Base-by-base conservation (phyloP, 140 eudicot species). In the Ambrosia hybrid region DNA sequence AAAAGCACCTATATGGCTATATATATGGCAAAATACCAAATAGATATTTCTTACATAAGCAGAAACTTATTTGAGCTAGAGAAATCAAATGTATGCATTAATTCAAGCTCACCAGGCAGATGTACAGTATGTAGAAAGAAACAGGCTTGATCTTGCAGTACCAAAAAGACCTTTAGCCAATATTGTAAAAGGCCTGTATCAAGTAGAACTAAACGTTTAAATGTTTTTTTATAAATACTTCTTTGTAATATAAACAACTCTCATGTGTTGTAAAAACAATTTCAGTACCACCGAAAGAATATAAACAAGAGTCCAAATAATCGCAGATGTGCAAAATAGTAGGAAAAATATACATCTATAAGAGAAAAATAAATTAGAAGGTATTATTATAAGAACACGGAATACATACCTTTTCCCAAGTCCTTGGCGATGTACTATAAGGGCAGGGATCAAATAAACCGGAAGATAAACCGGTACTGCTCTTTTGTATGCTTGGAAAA, bases 391-490 rank as follows among this genome's bases (percentile, higher is more conserved):
- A 52, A 61, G 26, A 21, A 51, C 30, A 71, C 11, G 15, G 49
- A 33, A 65, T 56, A 56, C 66, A 49, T 82, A 88, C 99, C 92
- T 81, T 73, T 86, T 85, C 45, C 88, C 62, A 66, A 94, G 90
- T 71, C 96, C 97, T 81, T 90, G 90, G 56, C 99, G 99, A 78
- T 94, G 99, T 65, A 94, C 99, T 15, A 94, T 90, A 41, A 94
- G 87, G 68, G 97, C 99, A 68, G 99, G 99, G 71, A 94, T 86
- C 73, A 94, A 71, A 88, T 94, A 94, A 41, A 94, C 99, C 14
- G 99, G 99, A 78, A 94, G 97, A 80, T 94, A 94, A 84, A 94
- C 97, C 12, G 99, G 99, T 30, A 94, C 41, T 57, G 99, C 99
- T 86, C 99, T 86, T 83, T 88, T 91, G 80, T 94, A 94, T 49